Percentiles rank a stretch among this genome's conserved stretches.
Conservation (phyloP, 169 alveolate genomes). For the Plasmodium gonderi region DNA sequence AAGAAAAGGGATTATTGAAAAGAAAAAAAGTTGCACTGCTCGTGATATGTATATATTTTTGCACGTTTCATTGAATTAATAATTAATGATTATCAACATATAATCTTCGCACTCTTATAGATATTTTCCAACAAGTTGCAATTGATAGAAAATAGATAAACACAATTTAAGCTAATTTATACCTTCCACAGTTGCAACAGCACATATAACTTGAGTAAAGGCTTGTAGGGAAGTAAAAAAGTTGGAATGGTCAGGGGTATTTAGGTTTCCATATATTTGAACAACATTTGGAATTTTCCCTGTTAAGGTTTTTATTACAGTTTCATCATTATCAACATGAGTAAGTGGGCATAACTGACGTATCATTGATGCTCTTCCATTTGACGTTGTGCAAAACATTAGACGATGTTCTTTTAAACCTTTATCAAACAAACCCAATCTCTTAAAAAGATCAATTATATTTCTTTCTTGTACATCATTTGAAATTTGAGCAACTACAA, state of each 20-base stretch:
- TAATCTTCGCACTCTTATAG: not conserved
- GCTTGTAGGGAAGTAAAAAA: constrained; percentile 69
- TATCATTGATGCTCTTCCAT: constrained; percentile 85
- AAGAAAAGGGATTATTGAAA: not conserved
- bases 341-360: constrained; percentile 82
- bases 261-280: constrained; percentile 60
- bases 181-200: constrained; percentile 73
- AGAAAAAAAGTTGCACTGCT: not conserved
- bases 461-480: constrained; percentile 63
- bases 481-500: constrained; percentile 64
- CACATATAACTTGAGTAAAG: constrained; percentile 69
- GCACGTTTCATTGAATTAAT: constrained; percentile 1
- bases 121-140: constrained; percentile 31
- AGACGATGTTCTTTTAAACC: constrained; percentile 78
- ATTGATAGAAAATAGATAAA: constrained; percentile 5
- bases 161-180: constrained; percentile 37
- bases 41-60: not conserved
- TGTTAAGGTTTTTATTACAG: constrained; percentile 73
- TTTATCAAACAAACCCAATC: constrained; percentile 35
- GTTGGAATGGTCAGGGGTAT: constrained; percentile 41
- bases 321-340: constrained; percentile 80
- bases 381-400: constrained; percentile 79
- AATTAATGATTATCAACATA: not conserved
- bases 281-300: constrained; percentile 79
- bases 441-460: constrained; percentile 48